Percentiles rank a stretch among this genome's conserved stretches.
Evolutionary conservation across 202 grass and related monocot genomes (phyloP).

Genomic region (Setaria italica): DNA sequence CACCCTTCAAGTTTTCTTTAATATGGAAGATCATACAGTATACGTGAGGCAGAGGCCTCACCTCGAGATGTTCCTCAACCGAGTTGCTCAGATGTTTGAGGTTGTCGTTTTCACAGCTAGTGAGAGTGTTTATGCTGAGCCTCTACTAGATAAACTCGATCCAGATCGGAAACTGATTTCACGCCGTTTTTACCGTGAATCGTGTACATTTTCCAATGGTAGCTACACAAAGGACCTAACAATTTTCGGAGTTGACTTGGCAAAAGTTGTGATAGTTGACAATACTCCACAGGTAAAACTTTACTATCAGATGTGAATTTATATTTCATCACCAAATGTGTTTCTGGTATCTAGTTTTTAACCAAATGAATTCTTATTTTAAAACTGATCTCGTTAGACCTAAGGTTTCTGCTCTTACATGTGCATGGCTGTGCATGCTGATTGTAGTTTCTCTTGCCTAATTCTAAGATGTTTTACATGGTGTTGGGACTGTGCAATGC

Average conservation of each 20-base stretch:
- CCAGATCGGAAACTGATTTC: conserved; percentile 56
- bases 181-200: conserved; percentile 58
- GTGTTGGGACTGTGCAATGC: background rate
- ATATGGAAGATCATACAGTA: conserved; percentile 56
- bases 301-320: background rate
- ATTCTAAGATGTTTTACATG: background rate
- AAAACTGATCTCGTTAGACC: background rate
- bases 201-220: conserved; percentile 60
- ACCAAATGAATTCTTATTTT: background rate
- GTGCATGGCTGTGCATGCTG: background rate
- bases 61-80: conserved; percentile 58
- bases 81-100: conserved; percentile 59
- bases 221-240: conserved; percentile 60
- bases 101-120: conserved; percentile 73
- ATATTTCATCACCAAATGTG: background rate
- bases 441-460: background rate
- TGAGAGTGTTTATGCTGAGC: conserved; percentile 60
- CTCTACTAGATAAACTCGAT: conserved; percentile 63
- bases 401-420: background rate
- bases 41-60: conserved; percentile 66
- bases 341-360: background rate
- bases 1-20: conserved; percentile 57
- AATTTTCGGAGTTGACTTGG: conserved; percentile 62
- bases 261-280: conserved; percentile 68
- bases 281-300: conserved; percentile 64